A percentile compares a stretch with the other conserved stretches of the same genome.
Evolutionary conservation across 768 basidiomycete genomes (phyloP).

Genomic region (Cystofilobasidium capitatum): DNA sequence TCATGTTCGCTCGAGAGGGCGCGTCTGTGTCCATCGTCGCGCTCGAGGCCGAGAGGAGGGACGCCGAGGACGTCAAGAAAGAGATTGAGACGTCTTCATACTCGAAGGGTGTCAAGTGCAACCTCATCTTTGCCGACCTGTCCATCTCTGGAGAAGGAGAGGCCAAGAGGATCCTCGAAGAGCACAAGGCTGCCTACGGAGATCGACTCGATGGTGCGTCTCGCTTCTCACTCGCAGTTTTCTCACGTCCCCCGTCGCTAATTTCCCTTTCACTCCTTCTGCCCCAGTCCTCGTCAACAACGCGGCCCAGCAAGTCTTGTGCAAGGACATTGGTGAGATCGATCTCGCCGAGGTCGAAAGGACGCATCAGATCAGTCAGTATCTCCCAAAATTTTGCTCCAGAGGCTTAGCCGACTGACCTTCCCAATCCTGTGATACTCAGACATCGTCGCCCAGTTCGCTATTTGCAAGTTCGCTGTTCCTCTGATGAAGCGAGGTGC

Average conservation of each 20-base stretch:
- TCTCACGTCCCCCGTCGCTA: background rate
- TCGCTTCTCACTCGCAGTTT: constrained; percentile 40
- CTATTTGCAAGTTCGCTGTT: constrained; percentile 49
- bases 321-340: constrained; percentile 46
- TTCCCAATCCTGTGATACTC: background rate
- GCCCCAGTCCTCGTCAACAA: constrained; percentile 49
- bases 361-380: constrained; percentile 43
- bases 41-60: constrained; percentile 51
- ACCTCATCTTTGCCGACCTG: constrained; percentile 42
- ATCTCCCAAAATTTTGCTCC: background rate
- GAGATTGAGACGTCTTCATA: constrained; percentile 45
- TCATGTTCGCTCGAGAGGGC: constrained; percentile 43
- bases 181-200: constrained; percentile 44
- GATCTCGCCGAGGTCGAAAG: constrained; percentile 49
- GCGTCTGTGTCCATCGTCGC: constrained; percentile 45
- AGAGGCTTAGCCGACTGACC: background rate
- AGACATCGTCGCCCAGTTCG: constrained; percentile 54
- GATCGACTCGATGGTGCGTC: constrained; percentile 48
- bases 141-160: constrained; percentile 38
- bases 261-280: background rate
- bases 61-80: constrained; percentile 48
- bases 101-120: constrained; percentile 34
- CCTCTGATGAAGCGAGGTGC: constrained; percentile 54
- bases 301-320: constrained; percentile 42
- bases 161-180: constrained; percentile 46